A percentile compares a stretch with the other conserved stretches of the same genome.
phyloP scores from a whole-genome alignment of 2,329 filamentous ascomycete genomes.

The Fusarium coicis region DNA sequence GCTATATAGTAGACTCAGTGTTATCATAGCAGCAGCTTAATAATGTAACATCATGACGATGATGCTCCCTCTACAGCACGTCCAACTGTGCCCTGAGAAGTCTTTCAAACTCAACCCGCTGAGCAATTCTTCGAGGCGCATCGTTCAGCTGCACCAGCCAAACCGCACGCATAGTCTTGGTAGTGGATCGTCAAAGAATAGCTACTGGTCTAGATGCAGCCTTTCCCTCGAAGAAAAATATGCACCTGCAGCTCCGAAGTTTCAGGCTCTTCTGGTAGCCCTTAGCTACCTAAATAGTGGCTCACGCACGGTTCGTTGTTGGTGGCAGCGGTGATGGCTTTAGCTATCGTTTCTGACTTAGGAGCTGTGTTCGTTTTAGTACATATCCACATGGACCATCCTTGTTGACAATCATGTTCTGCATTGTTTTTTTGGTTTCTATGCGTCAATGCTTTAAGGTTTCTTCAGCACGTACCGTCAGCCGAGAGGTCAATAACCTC shows the following conservation, averaged over 20 bases:
- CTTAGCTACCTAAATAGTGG: not conserved
- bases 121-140: not conserved
- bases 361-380: conserved; percentile 3
- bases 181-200: not conserved
- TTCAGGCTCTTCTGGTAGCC: conserved; percentile 25
- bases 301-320: conserved; percentile 14
- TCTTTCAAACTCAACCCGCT: not conserved
- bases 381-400: conserved; percentile 14
- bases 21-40: not conserved
- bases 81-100: not conserved
- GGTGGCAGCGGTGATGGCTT: conserved; percentile 29
- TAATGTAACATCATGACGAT: not conserved
- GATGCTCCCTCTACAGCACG: not conserved
- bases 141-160: not conserved
- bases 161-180: not conserved
- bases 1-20: not conserved
- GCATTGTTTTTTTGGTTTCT: not conserved
- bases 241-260: conserved; percentile 1
- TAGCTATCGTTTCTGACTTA: conserved; percentile 13
- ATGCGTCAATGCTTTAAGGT: not conserved
- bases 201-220: conserved; percentile 6
- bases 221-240: not conserved
- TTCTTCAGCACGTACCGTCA: not conserved
- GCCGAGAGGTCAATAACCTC: not conserved
- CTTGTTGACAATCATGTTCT: conserved; percentile 2